Evolutionary conservation across 176 grass and related monocot genomes (phyloP).

Genomic region (Avena insularis): DNA sequence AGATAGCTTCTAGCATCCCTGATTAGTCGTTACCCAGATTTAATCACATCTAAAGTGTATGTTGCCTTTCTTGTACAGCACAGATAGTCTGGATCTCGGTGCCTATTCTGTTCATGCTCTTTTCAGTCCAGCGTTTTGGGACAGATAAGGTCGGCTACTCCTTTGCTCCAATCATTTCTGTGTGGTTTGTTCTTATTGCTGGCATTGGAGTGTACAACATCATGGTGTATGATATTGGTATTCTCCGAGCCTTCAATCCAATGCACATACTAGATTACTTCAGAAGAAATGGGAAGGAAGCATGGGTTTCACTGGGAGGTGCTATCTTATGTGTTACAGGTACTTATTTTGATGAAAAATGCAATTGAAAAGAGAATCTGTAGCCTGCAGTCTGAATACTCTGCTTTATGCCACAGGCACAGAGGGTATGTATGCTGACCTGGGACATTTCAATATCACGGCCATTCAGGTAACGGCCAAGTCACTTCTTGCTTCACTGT

Average conservation of each 20-base stretch:
- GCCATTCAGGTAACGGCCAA: constrained; percentile 62
- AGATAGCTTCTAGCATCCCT: background rate
- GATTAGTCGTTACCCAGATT: background rate
- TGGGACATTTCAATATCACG: constrained; percentile 85
- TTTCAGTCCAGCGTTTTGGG: constrained; percentile 74
- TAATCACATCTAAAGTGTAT: constrained; percentile 12
- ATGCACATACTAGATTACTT: constrained; percentile 75
- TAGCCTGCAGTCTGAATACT: constrained; percentile 12
- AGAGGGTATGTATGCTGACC: constrained; percentile 84
- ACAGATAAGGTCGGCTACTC: constrained; percentile 89
- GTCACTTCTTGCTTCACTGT: background rate
- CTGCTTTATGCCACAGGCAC: constrained; percentile 59
- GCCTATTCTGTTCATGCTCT: constrained; percentile 69
- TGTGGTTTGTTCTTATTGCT: constrained; percentile 75
- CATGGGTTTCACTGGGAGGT: constrained; percentile 81
- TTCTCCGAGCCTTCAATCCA: constrained; percentile 77
- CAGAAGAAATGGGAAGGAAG: constrained; percentile 60
- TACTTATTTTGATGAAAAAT: constrained; percentile 27
- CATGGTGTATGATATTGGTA: constrained; percentile 49
- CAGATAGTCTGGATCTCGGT: constrained; percentile 66
- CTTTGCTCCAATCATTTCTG: constrained; percentile 73
- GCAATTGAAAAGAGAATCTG: constrained; percentile 14
- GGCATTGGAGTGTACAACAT: constrained; percentile 70
- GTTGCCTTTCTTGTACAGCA: constrained; percentile 46
- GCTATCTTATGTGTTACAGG: constrained; percentile 80